Percentiles rank a stretch among this genome's conserved stretches.
phyloP scores from a whole-genome alignment of 768 basidiomycete species.

The Hortiboletus campestris region DNA sequence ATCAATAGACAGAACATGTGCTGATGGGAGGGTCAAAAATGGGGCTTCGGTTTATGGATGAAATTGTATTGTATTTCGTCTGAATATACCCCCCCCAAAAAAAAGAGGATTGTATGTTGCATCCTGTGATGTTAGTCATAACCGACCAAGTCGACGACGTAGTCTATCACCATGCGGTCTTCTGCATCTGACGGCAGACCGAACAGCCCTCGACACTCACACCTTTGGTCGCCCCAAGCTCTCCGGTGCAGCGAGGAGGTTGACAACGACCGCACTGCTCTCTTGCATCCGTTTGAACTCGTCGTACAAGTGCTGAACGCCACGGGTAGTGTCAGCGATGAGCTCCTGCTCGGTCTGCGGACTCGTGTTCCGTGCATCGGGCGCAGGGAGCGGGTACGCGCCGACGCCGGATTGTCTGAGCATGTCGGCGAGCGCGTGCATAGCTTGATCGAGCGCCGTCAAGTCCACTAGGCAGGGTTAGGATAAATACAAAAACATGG shows the following conservation, averaged over 20 bases:
- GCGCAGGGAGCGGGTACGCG: constrained; percentile 51
- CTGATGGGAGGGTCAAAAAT: no score
- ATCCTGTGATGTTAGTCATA: no score
- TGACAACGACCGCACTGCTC: constrained; percentile 52
- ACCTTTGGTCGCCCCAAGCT: constrained; percentile 9
- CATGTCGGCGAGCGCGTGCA: constrained; percentile 45
- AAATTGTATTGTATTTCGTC: not conserved
- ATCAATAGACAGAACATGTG: not conserved
- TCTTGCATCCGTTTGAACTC: constrained; percentile 53
- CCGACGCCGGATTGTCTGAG: constrained; percentile 64
- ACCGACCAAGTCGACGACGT: no score
- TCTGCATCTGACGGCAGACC: no score
- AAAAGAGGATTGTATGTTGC: no score
- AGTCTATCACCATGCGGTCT: no score
- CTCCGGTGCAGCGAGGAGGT: constrained; percentile 37
- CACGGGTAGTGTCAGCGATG: constrained; percentile 39
- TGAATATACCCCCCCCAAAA: no score
- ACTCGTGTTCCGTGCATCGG: constrained; percentile 12
- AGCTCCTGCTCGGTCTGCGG: constrained; percentile 48
- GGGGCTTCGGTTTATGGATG: not conserved
- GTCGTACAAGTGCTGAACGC: constrained; percentile 49
- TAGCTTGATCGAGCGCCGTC: constrained; percentile 47
- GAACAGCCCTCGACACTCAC: not conserved
- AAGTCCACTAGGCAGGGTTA: constrained; percentile 41
- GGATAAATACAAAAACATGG: not conserved